phyloP scores from a whole-genome alignment of 805 yeast species.

The Ogataea ganodermae region DNA sequence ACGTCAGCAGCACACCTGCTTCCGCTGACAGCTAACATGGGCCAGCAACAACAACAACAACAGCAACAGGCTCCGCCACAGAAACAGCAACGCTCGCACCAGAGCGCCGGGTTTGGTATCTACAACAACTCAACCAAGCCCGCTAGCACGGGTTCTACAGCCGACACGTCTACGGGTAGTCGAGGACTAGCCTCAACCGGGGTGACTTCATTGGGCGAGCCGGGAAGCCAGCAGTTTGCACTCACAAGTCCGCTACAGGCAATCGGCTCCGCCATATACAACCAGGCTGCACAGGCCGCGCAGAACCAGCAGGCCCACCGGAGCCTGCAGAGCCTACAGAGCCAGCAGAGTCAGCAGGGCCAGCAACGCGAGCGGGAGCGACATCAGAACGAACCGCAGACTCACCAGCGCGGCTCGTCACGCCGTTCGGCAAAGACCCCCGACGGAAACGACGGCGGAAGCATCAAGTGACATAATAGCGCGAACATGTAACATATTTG shows the following conservation, averaged over 20 bases:
- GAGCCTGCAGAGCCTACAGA: not conserved
- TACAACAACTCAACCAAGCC: constrained; percentile 6
- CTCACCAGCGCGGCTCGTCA: not conserved
- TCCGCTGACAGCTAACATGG: constrained; percentile 17
- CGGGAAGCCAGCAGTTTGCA: constrained; percentile 9
- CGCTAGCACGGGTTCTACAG: constrained; percentile 1
- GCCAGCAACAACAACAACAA: constrained; percentile 17
- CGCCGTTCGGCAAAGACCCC: not conserved
- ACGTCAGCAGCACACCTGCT: constrained; percentile 31
- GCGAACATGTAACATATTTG: not conserved
- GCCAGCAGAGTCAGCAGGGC: not conserved
- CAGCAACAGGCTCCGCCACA: constrained; percentile 20
- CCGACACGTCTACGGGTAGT: constrained; percentile 2
- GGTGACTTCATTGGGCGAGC: constrained; percentile 6
- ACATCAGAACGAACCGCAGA: not conserved
- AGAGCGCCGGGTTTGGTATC: constrained; percentile 4
- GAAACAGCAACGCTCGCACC: not conserved
- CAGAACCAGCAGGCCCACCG: not conserved
- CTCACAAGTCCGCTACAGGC: constrained; percentile 30
- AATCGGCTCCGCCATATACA: constrained; percentile 29
- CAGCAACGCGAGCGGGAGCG: not conserved
- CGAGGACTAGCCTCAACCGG: constrained; percentile 20
- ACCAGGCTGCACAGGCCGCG: constrained; percentile 22
- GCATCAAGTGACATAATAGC: constrained; percentile 2
- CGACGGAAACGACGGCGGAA: not conserved